Evolutionary conservation across 2,329 filamentous ascomycete genomes (phyloP), one percentile per base, ranked within the genome.

Genomic region (Lachnellula willkommii): DNA sequence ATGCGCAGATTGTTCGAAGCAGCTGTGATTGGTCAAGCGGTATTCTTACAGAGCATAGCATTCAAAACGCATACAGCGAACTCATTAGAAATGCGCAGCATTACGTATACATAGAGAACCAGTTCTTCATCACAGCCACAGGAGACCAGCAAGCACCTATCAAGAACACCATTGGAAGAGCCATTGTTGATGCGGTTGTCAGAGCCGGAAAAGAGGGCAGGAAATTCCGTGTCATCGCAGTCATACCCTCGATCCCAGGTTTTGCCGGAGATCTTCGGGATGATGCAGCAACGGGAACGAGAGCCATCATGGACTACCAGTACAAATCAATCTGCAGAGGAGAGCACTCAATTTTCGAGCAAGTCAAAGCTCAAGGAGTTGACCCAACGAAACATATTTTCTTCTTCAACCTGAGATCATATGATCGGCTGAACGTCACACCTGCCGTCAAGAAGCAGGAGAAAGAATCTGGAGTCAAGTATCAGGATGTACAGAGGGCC

Each of bases 291-390:
- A 83, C 83, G 1, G 93, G 93, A 9, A 97, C 93, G 0, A 76
- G 90, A 49, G 93, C 92, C 11, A 99, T 97, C 66, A 97, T 99
- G 68, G 92, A 97, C 70, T 97, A 96, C 68, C 94, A 97, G 70
- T 99, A 94, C 78, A 95, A 95, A 73, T 95, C 90, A 0, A 95
- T 99, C 62, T 90, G 88, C 67, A 87, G 94, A 46, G 94, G 94
- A 5, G 87, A 95, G 61, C 79, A 97, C 69, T 96, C 90, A 4
- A 97, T 99, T 52, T 94, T 88, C 65, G 90, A 83, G 40, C 86
- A 88, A 68, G 84, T 96, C 56, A 77, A 78, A 55, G 82, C 81
- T 6, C 78, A 88, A 60, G 91, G 89, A 1, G 82, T 94, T 1
- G 85, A 96, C 64, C 90, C 92, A 0, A 81, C 67, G 0, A 67